Evolutionary conservation across 345 rosid genomes (phyloP).

Genomic region (Jatropha curcas): DNA sequence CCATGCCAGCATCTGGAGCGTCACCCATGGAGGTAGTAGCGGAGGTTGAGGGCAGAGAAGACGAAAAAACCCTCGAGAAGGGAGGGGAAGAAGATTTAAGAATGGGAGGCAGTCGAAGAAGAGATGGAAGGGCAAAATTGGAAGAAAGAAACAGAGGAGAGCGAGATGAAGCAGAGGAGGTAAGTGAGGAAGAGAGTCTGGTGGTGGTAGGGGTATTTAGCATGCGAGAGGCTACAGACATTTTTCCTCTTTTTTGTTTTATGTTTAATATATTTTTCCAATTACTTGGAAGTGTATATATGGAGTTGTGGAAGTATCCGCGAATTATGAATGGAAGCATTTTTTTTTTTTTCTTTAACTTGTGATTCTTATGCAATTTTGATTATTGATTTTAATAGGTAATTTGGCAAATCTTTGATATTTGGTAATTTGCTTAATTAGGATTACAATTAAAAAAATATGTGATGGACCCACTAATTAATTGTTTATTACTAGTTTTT

Average conservation of each 20-base stretch:
- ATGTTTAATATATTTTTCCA: not conserved
- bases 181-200: slow-evolving; percentile 1
- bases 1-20: slow-evolving; percentile 72
- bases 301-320: not conserved
- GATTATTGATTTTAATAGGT: not conserved
- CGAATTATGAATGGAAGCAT: not conserved
- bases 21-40: slow-evolving; percentile 52
- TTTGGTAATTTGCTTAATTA: too few relatives aligned
- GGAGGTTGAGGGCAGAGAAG: slow-evolving; percentile 17
- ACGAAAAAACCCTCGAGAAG: slow-evolving; percentile 25
- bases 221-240: slow-evolving; percentile 24
- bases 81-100: slow-evolving; percentile 1
- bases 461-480: too few relatives aligned
- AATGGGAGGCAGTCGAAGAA: not conserved
- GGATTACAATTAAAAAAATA: too few relatives aligned
- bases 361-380: not conserved
- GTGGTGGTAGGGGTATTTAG: slow-evolving; percentile 16
- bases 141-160: slow-evolving; percentile 7
- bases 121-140: slow-evolving; percentile 12
- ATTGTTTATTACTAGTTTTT: too few relatives aligned
- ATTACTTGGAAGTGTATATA: not conserved
- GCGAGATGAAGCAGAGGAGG: not conserved
- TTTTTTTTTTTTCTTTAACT: not conserved
- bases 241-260: not conserved
- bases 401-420: too few relatives aligned